A percentile compares a stretch with the other conserved stretches of the same genome.
Conservation (phyloP, 495 filamentous ascomycete genomes). For the Penicillium lividum region DNA sequence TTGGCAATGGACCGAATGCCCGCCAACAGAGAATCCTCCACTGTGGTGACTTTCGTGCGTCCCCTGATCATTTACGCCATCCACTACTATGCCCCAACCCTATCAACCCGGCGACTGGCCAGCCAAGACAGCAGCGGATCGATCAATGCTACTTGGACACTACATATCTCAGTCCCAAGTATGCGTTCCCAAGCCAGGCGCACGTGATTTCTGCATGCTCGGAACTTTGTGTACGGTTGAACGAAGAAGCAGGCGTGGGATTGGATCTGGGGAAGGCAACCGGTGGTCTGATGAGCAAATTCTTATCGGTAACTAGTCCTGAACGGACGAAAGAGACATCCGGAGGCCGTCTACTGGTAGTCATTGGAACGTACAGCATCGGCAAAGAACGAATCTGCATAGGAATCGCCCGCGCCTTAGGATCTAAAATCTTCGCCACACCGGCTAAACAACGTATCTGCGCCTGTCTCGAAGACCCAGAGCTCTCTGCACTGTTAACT, state of each 20-base stretch:
- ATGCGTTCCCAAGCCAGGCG: conserved; percentile 87
- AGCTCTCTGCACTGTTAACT: conserved; percentile 75
- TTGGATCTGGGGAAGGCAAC: conserved; percentile 39
- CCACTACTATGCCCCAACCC: conserved; percentile 75
- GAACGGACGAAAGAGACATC: conserved; percentile 10
- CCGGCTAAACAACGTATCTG: conserved; percentile 82
- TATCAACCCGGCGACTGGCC: conserved; percentile 65
- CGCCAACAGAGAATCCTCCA: conserved; percentile 79
- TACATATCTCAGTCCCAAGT: conserved; percentile 93
- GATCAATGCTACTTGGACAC: conserved; percentile 97
- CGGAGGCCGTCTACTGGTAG: conserved; percentile 75
- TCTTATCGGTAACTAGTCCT: conserved; percentile 40
- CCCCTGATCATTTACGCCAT: conserved; percentile 81
- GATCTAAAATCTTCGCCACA: conserved; percentile 88
- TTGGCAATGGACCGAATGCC: conserved; percentile 57
- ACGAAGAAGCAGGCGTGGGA: conserved; percentile 56
- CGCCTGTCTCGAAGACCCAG: conserved; percentile 78
- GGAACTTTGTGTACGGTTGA: conserved; percentile 77
- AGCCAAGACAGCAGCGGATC: conserved; percentile 76
- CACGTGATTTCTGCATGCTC: conserved; percentile 85
- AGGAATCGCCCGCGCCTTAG: conserved; percentile 83
- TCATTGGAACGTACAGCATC: conserved; percentile 96
- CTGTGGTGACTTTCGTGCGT: conserved; percentile 94
- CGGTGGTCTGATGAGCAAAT: conserved; percentile 63
- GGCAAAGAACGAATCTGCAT: conserved; percentile 96